A percentile compares a stretch with the other conserved stretches of the same genome.
Evolutionary conservation across 2,329 filamentous ascomycete genomes (phyloP).

Genomic region (Parastagonospora avenae): DNA sequence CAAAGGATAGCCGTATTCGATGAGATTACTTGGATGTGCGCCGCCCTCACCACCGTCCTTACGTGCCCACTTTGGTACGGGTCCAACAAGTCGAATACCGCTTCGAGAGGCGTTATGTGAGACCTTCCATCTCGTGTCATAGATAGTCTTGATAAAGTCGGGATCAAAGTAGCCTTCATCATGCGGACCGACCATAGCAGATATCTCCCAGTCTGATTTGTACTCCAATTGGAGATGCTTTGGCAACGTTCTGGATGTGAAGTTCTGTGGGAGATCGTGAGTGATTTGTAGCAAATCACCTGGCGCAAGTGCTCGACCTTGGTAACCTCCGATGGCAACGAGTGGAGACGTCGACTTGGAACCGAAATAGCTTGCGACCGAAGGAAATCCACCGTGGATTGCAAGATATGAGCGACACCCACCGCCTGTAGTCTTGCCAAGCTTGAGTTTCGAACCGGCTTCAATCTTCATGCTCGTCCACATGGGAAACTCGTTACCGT

Average conservation of each 20-base stretch:
- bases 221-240: conserved; percentile 56
- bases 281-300: conserved; percentile 59
- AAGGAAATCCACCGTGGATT: conserved; percentile 60
- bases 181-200: conserved; percentile 62
- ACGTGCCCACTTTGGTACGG: conserved; percentile 63
- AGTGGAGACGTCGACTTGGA: conserved; percentile 65
- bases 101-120: conserved; percentile 66
- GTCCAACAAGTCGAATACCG: conserved; percentile 65
- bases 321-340: conserved; percentile 64
- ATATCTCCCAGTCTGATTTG: conserved; percentile 57
- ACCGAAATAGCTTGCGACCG: conserved; percentile 61
- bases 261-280: conserved; percentile 44
- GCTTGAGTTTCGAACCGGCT: conserved; percentile 58
- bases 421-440: conserved; percentile 59
- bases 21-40: conserved; percentile 63
- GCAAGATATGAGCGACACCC: conserved; percentile 66
- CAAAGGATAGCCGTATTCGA: conserved; percentile 61
- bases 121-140: conserved; percentile 63
- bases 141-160: conserved; percentile 63
- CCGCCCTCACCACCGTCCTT: conserved; percentile 67
- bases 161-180: conserved; percentile 59
- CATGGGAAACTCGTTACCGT: conserved; percentile 57
- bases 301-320: conserved; percentile 61
- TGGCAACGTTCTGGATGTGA: conserved; percentile 47
- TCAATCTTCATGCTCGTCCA: conserved; percentile 60